Evolutionary conservation across 2,329 filamentous ascomycete genomes (phyloP), one percentile per base, ranked within the genome.

Genomic region (Phaeophleospora eucalypticola): DNA sequence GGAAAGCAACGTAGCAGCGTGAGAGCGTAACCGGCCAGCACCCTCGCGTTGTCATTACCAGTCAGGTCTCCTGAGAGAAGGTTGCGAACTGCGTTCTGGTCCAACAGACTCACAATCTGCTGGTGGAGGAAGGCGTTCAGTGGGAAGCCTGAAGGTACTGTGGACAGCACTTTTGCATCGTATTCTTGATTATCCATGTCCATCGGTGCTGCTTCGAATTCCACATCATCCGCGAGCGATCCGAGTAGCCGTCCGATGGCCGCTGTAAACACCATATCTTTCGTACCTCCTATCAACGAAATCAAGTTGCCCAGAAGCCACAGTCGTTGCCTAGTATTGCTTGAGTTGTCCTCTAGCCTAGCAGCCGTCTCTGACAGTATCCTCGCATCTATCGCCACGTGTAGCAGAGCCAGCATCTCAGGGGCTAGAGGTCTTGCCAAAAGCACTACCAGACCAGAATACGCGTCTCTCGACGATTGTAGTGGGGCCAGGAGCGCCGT

Each of bases 1-100:
- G 91, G 89, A 56, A 97, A 97, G 58, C 89, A 90, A 48, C 87
- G 81, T 3, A 97, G 73, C 2, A 98, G 71, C 0, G 87, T 90
- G 33, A 97, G 74, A 2, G 89, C 88, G 63, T 95, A 97, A 20
- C 86, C 88, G 10, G 91, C 89, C 33, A 95, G 73, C 10, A 88
- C 72, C 56, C 84, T 86, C 2, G 87, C 84, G 62, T 86, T 80
- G 59, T 60, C 71, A 62, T 54, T 68, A 52, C 58, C 61, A 4
- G 63, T 61, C 14, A 63, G 69, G 35, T 36, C 42, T 18, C 56
- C 53, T 4, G 52, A 53, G 2, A 65, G 51, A 7, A 65, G 51
- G 41, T 65, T 64, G 0, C 83, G 80, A 44, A 95, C 86, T 33
- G 85, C 87, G 36, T 83, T 77, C 63, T 87, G 81, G 52, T 89